Conservation (phyloP, 2,329 filamentous ascomycete genomes). For the Botrytis porri region DNA sequence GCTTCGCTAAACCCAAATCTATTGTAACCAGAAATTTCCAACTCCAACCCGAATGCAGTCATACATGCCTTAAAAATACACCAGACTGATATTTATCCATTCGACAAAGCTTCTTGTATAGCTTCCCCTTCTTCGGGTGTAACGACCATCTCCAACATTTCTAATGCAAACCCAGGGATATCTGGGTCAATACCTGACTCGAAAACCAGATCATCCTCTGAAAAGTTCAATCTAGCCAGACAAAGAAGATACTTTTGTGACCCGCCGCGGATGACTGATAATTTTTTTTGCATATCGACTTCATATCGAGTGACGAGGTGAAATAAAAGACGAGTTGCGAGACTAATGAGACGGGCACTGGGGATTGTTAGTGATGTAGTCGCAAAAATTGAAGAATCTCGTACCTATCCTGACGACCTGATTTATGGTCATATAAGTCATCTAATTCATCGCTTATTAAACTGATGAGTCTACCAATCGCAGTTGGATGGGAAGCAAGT, state of each 20-base stretch:
- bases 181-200: conserved; percentile 75
- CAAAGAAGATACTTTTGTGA: conserved; percentile 79
- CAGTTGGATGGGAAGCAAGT: conserved; percentile 65
- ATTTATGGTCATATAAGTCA: conserved; percentile 50
- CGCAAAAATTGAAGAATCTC: conserved; percentile 3
- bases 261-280: conserved; percentile 66
- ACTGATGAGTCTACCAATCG: conserved; percentile 71
- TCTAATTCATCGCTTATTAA: conserved; percentile 72
- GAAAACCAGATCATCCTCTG: conserved; percentile 71
- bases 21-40: not conserved
- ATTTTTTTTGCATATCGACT: conserved; percentile 68
- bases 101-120: conserved; percentile 36
- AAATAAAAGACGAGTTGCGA: conserved; percentile 58
- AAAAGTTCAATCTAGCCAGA: conserved; percentile 81
- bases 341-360: conserved; percentile 52
- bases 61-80: not conserved
- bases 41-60: not conserved
- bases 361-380: conserved; percentile 9
- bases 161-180: conserved; percentile 76
- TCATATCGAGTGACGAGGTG: conserved; percentile 60
- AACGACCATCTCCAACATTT: conserved; percentile 75
- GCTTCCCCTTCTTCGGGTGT: conserved; percentile 75
- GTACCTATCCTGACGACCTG: conserved; percentile 44
- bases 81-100: not conserved
- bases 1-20: not conserved